Conservation (phyloP, 345 rosid genomes). For the Lepidium aucheri region DNA sequence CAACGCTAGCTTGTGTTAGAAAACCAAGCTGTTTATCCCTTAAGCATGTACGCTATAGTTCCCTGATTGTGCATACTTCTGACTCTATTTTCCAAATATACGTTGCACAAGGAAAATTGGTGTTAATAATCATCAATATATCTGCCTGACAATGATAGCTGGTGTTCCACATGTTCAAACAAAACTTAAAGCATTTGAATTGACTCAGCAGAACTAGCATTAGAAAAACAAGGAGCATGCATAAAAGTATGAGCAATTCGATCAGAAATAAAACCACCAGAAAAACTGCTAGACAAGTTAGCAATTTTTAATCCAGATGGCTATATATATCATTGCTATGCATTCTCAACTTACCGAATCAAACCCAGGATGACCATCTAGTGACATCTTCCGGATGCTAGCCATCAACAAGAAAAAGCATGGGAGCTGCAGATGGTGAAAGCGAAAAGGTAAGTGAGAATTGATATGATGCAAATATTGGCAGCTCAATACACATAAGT, state of each 20-base stretch:
- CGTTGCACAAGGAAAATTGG: not conserved
- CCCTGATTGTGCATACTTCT: not conserved
- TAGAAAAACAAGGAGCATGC: not conserved
- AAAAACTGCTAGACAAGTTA: constrained; percentile 4
- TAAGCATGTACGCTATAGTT: not conserved
- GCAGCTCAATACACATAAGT: not conserved
- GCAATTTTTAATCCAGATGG: not conserved
- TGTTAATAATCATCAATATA: not conserved
- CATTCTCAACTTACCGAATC: constrained; percentile 54
- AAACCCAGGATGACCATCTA: constrained; percentile 79
- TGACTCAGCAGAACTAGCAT: not conserved
- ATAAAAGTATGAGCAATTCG: not conserved
- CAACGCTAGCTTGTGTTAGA: not conserved
- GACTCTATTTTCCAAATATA: not conserved
- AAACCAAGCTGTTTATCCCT: not conserved
- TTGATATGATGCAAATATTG: not conserved
- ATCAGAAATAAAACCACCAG: not conserved
- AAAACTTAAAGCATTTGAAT: not conserved
- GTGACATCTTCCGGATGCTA: constrained; percentile 71
- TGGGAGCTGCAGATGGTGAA: constrained; percentile 48
- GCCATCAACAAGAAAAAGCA: constrained; percentile 79
- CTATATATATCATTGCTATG: not conserved
- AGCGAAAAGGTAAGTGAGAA: not conserved
- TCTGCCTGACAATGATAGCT: not conserved
- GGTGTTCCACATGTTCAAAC: not conserved